Percentiles rank a stretch among this genome's conserved stretches.
phyloP scores from a whole-genome alignment of 2,329 filamentous ascomycete genomes.

The Claviceps fusiformis region DNA sequence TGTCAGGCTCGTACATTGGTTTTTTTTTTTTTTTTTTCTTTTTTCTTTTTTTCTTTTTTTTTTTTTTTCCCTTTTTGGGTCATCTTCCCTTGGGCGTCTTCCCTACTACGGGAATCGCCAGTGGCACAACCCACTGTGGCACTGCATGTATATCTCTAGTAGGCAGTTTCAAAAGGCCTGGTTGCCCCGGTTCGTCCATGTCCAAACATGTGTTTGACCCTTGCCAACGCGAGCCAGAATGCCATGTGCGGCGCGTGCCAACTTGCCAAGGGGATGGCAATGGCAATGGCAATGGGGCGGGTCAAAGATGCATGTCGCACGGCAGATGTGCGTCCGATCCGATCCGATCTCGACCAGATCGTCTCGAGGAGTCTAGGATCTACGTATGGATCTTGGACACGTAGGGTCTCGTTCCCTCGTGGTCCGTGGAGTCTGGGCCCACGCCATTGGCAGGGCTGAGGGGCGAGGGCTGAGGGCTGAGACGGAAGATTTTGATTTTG shows the following conservation, averaged over 20 bases:
- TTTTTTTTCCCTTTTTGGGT: neutral
- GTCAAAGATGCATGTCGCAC: neutral
- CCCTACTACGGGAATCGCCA: slow-evolving; percentile 1
- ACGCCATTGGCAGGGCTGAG: neutral
- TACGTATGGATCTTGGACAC: too few relatives aligned
- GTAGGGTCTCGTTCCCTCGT: too few relatives aligned
- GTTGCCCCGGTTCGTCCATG: neutral
- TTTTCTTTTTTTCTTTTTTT: neutral
- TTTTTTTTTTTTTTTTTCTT: neutral
- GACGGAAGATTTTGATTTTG: too few relatives aligned
- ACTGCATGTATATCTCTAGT: neutral
- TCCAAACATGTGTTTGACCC: too few relatives aligned
- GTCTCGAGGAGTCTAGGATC: neutral
- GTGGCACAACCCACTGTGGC: slow-evolving; percentile 5
- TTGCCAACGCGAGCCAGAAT: too few relatives aligned
- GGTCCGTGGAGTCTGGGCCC: too few relatives aligned
- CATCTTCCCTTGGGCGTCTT: neutral
- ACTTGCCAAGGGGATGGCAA: too few relatives aligned
- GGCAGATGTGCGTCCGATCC: neutral
- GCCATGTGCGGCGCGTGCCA: too few relatives aligned
- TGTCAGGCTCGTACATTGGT: neutral
- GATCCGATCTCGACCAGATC: neutral
- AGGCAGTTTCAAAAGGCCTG: neutral
- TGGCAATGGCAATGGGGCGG: too few relatives aligned
- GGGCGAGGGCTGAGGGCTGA: neutral